Evolutionary conservation across 2,329 filamentous ascomycete genomes (phyloP).

Genomic region (Talaromyces verruculosus): DNA sequence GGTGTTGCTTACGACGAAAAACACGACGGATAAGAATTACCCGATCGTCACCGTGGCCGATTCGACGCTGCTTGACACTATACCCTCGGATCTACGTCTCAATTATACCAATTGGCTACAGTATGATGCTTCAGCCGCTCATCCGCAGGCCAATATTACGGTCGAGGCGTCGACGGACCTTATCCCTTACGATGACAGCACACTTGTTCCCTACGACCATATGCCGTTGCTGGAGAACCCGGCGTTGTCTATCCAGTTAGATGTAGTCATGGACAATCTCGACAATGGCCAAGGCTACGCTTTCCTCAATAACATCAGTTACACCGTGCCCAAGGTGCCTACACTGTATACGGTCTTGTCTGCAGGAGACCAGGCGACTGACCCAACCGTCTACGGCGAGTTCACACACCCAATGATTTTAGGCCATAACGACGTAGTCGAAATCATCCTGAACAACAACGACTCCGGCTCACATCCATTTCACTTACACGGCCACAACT

Average conservation of each 20-base stretch:
- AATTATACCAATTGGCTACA: slow-evolving; percentile 64
- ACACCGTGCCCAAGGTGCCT: slow-evolving; percentile 70
- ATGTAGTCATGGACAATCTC: slow-evolving; percentile 69
- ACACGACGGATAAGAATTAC: slow-evolving; percentile 63
- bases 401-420: slow-evolving; percentile 57
- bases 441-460: slow-evolving; percentile 47
- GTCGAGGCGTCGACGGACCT: slow-evolving; percentile 48
- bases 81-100: slow-evolving; percentile 36
- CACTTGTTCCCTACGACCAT: slow-evolving; percentile 67
- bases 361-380: slow-evolving; percentile 53
- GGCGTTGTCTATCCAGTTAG: slow-evolving; percentile 54
- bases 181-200: slow-evolving; percentile 70
- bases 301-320: slow-evolving; percentile 76
- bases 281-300: slow-evolving; percentile 66
- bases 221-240: slow-evolving; percentile 61
- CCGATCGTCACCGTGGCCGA: slow-evolving; percentile 60
- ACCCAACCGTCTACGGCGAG: slow-evolving; percentile 63
- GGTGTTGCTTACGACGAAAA: slow-evolving; percentile 60
- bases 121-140: slow-evolving; percentile 51
- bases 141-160: slow-evolving; percentile 30
- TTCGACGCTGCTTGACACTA: slow-evolving; percentile 29
- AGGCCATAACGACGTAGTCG: slow-evolving; percentile 41
- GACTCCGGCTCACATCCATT: slow-evolving; percentile 50
- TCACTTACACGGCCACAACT: slow-evolving; percentile 59
- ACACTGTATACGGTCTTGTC: slow-evolving; percentile 72